Evolutionary conservation across 176 grass and related monocot species (phyloP).

Genomic region (Poa annua): DNA sequence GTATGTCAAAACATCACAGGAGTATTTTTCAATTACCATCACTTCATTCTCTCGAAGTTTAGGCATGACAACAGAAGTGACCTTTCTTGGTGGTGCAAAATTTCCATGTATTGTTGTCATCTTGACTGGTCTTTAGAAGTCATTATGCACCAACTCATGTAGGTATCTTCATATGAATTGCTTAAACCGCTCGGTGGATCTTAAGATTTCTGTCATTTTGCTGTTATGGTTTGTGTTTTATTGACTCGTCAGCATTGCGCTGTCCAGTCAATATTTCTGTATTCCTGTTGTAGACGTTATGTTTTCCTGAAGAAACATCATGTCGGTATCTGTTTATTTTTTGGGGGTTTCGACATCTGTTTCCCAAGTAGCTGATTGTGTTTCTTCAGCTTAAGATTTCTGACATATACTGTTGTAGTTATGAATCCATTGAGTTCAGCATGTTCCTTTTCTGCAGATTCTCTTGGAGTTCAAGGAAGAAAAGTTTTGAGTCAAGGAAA

Average conservation of each 20-base stretch:
- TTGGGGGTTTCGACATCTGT: neutral
- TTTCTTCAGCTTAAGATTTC: constrained; percentile 24
- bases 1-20: neutral
- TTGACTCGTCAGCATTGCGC: neutral
- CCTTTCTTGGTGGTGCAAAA: neutral
- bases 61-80: neutral
- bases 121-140: constrained; percentile 12
- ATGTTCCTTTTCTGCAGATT: constrained; percentile 61
- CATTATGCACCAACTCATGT: neutral
- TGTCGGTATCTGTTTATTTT: neutral
- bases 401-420: neutral
- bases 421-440: neutral
- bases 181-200: neutral
- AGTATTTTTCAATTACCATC: constrained; percentile 15
- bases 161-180: neutral
- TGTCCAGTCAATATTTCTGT: constrained; percentile 4
- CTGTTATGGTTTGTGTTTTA: neutral
- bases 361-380: constrained; percentile 16
- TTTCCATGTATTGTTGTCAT: neutral
- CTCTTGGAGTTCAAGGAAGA: constrained; percentile 93
- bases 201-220: neutral
- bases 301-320: too few species aligned
- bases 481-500: constrained; percentile 67
- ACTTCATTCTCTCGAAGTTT: neutral
- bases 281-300: too few species aligned